Evolutionary conservation across 371 early-diverging fungal genomes (phyloP), one percentile per base, ranked within the genome.

Genomic region (Lichtheimia corymbifera): DNA sequence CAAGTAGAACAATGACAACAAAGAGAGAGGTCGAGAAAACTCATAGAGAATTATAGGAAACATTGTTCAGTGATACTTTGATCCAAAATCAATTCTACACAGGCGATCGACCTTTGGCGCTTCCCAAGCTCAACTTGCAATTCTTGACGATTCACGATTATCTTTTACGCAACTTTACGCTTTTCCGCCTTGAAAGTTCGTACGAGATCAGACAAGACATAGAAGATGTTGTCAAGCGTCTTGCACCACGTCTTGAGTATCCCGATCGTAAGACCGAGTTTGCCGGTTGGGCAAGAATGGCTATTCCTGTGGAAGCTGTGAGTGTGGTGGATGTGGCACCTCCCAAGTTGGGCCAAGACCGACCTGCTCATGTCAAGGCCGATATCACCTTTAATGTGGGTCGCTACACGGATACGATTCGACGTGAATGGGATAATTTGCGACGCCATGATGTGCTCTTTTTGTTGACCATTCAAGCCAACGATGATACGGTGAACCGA

Each of bases 241-340:
- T 98, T 42, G 77, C 83, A 11, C 97, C 98, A 3, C 71, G 82
- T 3, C 62, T 77, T 22, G 82, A 78, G 2, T 83, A 84, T 43
- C 83, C 86, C 5, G 90, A 88, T 14, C 64, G 78, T 20, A 72
- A 70, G 11, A 87, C 85, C 6, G 86, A 82, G 40, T 97, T 97
- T 75, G 76, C 80, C 2, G 98, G 99, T 30, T 96, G 96, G 94
- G 89, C 95, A 3, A 77, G 96, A 49, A 97, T 95, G 91, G 99
- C 93, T 2, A 64, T 86, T 15, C 85, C 87, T 0, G 80, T 97
- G 24, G 81, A 84, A 5, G 60, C 71, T 40, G 76, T 91, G 49
- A 74, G 77, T 18, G 80, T 93, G 44, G 80, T 86, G 0, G 91
- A 94, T 59, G 85, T 96, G 17, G 89, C 82, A 4, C 79, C 83